Evolutionary conservation across 352 stramenopile species (phyloP).

Genomic region (Phytophthora citricola): DNA sequence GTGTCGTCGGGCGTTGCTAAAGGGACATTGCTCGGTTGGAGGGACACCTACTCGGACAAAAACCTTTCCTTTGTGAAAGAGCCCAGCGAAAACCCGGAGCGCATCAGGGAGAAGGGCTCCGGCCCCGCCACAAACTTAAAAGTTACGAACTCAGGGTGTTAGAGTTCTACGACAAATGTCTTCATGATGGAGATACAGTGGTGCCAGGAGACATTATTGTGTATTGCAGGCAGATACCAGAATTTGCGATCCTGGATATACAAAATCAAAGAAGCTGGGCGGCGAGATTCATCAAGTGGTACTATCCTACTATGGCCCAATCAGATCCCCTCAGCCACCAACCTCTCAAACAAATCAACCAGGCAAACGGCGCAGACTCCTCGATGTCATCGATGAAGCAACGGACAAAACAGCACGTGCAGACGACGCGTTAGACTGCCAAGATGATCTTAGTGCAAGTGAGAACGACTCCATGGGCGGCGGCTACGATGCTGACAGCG

Average conservation of each 20-base stretch:
- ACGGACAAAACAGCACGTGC: too few species aligned
- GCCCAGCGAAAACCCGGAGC: not conserved
- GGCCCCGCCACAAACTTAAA: not conserved
- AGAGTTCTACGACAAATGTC: not conserved
- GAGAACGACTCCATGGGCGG: too few species aligned
- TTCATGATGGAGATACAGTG: not conserved
- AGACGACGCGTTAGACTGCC: too few species aligned
- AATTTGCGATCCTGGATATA: not conserved
- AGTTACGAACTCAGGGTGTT: not conserved
- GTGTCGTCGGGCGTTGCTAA: too few species aligned
- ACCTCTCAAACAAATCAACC: too few species aligned
- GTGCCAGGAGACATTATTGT: not conserved
- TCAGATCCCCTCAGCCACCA: too few species aligned
- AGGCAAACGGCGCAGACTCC: too few species aligned
- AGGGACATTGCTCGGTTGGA: too few species aligned
- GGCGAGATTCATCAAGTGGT: not conserved
- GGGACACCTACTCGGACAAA: not conserved
- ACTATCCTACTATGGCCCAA: not conserved
- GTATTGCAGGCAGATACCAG: not conserved
- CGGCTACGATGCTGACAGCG: too few species aligned
- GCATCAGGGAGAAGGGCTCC: not conserved
- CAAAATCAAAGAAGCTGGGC: not conserved
- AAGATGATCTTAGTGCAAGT: too few species aligned
- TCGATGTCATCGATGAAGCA: too few species aligned
- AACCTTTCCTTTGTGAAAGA: not conserved